Percentiles rank a stretch among this genome's conserved stretches.
phyloP scores from a whole-genome alignment of 345 rosid species.

The Chamaenerion angustifolium region DNA sequence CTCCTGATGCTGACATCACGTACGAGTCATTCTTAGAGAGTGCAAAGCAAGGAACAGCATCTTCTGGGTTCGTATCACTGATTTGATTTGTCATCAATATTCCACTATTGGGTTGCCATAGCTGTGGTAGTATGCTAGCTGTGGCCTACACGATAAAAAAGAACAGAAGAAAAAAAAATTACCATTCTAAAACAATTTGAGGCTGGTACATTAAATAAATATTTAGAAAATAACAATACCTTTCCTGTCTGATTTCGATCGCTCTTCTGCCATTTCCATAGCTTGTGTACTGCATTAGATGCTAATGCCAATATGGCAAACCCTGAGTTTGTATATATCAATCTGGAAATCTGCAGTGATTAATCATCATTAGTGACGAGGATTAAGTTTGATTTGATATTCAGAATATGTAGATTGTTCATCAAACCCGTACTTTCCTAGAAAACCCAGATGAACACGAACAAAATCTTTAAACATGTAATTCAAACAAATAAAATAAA shows the following conservation, averaged over 20 bases:
- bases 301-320: conserved; percentile 62
- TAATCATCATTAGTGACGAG: conserved; percentile 3
- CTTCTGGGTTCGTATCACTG: conserved; percentile 53
- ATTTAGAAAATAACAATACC: conserved; percentile 20
- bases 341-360: conserved; percentile 45
- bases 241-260: conserved; percentile 32
- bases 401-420: not conserved
- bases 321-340: conserved; percentile 74
- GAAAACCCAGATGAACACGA: too few relatives aligned
- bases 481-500: not conserved
- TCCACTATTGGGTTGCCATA: conserved; percentile 70
- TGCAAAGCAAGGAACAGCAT: conserved; percentile 72
- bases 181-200: not conserved
- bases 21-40: conserved; percentile 55
- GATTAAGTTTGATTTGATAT: not conserved
- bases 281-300: conserved; percentile 76
- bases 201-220: too few relatives aligned
- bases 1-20: conserved; percentile 81
- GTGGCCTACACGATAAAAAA: conserved; percentile 36
- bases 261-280: conserved; percentile 77
- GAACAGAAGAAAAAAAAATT: not conserved
- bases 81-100: conserved; percentile 58
- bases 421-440: too few relatives aligned
- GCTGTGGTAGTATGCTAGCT: conserved; percentile 41
- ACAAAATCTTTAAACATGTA: not conserved